Conservation (phyloP, 2,329 filamentous ascomycete genomes). For the Fusarium albidum region DNA sequence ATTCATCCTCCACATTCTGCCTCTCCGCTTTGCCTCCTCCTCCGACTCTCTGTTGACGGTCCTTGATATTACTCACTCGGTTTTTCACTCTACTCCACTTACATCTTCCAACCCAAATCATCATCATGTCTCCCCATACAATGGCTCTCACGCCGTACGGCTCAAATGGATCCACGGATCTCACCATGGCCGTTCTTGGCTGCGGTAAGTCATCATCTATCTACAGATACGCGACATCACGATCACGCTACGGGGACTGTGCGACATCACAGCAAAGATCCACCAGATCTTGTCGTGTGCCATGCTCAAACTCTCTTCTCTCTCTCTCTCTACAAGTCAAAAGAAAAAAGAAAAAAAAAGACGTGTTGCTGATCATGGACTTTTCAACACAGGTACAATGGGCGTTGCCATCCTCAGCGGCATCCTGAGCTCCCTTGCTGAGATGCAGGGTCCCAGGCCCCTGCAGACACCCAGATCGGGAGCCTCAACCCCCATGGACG, state of each 20-base stretch:
- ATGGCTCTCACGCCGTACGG: slow-evolving; percentile 47
- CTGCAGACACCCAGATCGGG: slow-evolving; percentile 53
- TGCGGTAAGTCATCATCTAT: slow-evolving; percentile 67
- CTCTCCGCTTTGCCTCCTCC: slow-evolving; percentile 3
- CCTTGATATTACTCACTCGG: not conserved
- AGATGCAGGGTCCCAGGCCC: slow-evolving; percentile 56
- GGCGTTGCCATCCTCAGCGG: slow-evolving; percentile 85
- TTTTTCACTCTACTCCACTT: slow-evolving; percentile 14
- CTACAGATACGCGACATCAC: slow-evolving; percentile 5
- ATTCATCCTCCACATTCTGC: slow-evolving; percentile 14
- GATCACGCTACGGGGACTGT: not conserved
- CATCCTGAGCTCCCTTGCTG: slow-evolving; percentile 74
- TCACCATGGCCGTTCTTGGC: slow-evolving; percentile 82
- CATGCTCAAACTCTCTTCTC: not conserved
- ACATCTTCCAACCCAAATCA: slow-evolving; percentile 21
- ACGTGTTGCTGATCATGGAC: slow-evolving; percentile 21
- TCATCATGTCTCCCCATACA: slow-evolving; percentile 38
- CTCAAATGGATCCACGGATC: slow-evolving; percentile 49
- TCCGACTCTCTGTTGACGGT: slow-evolving; percentile 5
- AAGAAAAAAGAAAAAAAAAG: too few species aligned
- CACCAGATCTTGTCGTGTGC: slow-evolving; percentile 1
- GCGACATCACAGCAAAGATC: not conserved
- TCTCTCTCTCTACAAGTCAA: not conserved
- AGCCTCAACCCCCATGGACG: slow-evolving; percentile 54
- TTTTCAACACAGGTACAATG: slow-evolving; percentile 71